Conservation (phyloP, 768 basidiomycete genomes). For the Psilocybe cubensis region DNA sequence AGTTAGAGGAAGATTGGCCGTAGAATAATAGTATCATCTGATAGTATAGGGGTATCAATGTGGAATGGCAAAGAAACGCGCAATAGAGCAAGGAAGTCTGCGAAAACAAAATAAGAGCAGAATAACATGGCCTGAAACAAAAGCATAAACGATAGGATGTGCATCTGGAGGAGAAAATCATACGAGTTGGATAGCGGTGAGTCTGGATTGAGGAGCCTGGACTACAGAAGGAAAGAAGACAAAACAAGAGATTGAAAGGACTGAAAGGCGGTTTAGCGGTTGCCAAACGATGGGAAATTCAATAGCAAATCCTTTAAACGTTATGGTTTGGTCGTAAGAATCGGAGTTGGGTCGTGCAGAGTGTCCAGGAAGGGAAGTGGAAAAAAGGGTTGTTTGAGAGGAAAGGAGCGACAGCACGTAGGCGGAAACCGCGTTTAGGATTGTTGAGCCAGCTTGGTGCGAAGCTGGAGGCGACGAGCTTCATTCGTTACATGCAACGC, state of each 20-base stretch:
- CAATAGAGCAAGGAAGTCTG: not conserved
- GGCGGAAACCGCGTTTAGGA: no score
- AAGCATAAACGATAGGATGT: not conserved
- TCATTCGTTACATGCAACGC: constrained; percentile 81
- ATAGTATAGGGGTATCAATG: not conserved
- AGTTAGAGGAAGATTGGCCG: not conserved
- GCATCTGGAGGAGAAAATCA: not conserved
- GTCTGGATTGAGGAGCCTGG: not conserved
- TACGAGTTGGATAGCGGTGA: not conserved
- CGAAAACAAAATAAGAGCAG: not conserved
- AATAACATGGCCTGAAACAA: not conserved
- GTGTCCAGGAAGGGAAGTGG: not conserved
- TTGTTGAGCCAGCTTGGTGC: constrained; percentile 11
- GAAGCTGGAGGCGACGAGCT: constrained; percentile 44
- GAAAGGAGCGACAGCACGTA: not conserved
- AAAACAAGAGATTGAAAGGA: not conserved
- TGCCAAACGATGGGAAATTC: not conserved
- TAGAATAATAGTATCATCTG: not conserved
- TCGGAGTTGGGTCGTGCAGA: not conserved
- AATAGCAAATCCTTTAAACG: not conserved
- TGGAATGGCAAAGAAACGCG: not conserved
- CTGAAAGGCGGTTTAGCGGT: not conserved
- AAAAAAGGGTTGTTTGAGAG: not conserved
- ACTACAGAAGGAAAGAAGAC: not conserved
- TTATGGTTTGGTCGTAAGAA: not conserved